Evolutionary conservation across 2,329 filamentous ascomycete genomes (phyloP), one percentile per base, ranked within the genome.

Genomic region (Scleromitrula shiraiana): DNA sequence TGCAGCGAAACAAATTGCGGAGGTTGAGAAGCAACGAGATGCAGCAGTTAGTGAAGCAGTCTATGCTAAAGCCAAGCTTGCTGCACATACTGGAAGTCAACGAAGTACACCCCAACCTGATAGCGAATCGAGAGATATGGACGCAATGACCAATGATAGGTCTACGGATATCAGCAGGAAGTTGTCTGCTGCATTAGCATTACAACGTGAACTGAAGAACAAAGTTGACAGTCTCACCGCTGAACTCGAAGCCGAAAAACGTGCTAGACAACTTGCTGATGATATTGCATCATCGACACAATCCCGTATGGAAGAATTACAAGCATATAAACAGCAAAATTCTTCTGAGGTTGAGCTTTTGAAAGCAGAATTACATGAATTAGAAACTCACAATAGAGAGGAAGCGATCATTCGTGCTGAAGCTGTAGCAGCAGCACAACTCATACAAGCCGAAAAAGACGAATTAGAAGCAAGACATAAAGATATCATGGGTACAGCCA

Each of bases 1-100:
- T 48, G 90, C 93, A 7, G 88, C 90, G 0, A 90, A 85, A 65
- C 82, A 91, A 53, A 90, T 98, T 53, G 90, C 91, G 2, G 90
- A 96, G 64, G 85, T 94, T 1, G 93, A 98, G 64, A 90, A 87
- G 63, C 93, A 98, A 69, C 79, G 94, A 42, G 93, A 98, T 67
- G 82, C 85, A 33, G 93, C 93, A n/a, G 83, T 98, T 46, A 86
- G 84, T 59, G 94, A 98, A 68, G 93, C 93, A 1, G 85, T 93
- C 0, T 97, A 97, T 66, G 88, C 90, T 27, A 95, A 94, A 63
- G 89, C 94, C 2, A 96, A 88, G 63, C 72, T 96, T 43, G 90
- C 90, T 24, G 90, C 89, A 7, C 84, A 89, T 54, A 82, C 77
- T 30, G 75, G 74, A n/a, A 88, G 83, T 57, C 75, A 80, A 43